Evolutionary conservation across 495 filamentous ascomycete genomes (phyloP).

Genomic region (Aspergillus carlsbadensis): DNA sequence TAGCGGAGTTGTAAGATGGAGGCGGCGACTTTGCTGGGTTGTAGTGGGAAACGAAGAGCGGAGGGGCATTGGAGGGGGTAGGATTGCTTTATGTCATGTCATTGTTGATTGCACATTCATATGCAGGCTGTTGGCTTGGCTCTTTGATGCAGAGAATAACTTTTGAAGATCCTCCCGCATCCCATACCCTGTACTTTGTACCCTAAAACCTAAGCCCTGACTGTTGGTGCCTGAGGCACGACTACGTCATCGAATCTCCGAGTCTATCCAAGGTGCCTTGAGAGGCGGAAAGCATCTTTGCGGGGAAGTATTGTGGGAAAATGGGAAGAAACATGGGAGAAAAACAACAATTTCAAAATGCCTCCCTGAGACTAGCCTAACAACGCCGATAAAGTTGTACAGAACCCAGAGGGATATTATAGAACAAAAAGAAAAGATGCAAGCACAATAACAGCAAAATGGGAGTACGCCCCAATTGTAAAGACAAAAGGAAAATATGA

Average conservation of each 20-base stretch:
- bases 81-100: neutral
- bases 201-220: slow-evolving; percentile 32
- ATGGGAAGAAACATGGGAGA: too few relatives aligned
- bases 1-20: neutral
- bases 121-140: neutral
- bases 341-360: slow-evolving; percentile 8
- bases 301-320: slow-evolving; percentile 5
- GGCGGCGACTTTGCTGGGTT: neutral
- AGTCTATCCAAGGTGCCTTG: neutral
- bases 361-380: slow-evolving; percentile 9
- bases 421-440: slow-evolving; percentile 8
- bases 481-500: neutral
- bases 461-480: neutral
- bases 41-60: neutral
- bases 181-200: slow-evolving; percentile 35
- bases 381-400: slow-evolving; percentile 7
- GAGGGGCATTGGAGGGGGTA: neutral
- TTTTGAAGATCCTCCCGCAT: neutral
- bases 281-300: too few relatives aligned
- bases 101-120: neutral
- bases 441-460: neutral
- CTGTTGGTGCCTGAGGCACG: neutral
- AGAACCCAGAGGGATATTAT: slow-evolving; percentile 9
- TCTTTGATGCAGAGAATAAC: neutral
- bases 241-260: slow-evolving; percentile 8